Base-by-base conservation (phyloP, 179 eudicot species). In the Drosera spatulata region DNA sequence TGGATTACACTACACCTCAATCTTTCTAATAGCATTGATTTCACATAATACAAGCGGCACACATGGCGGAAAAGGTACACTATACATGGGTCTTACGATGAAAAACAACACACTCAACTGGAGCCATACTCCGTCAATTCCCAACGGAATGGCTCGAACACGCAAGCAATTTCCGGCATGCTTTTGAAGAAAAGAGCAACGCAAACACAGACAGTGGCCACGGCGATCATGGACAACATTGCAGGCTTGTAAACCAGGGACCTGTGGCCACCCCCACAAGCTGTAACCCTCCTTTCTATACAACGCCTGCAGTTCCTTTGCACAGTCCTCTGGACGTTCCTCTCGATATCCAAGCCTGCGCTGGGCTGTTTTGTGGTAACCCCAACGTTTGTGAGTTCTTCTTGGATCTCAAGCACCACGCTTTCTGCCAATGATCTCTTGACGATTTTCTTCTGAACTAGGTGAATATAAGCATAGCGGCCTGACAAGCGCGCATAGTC, bases 191-290 rank as follows among this genome's bases (percentile, higher is more conserved):
- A 67, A 57, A 88, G 80, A 44, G 96, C 96, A 41, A 77, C 87
- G 14, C 96, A 88, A 5, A 88, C 90, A 14, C 96, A 88, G 9
- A 86, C 90, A 15, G 96, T 90, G 2, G 96, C 96, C 10, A 88
- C 75, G 6, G 83, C 85, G 43, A 88, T 85, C 87, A 88, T 78
- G 0, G 96, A 81, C 43, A 88, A 77, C 90, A 88, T 80, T 37
- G 85, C 85, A 0, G 94, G 96, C 71, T 80, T 75, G 72, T 85
- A 85, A 52, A 78, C 68, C 56, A 75, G 40, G 0, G 88, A 72
- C 45, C 73, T 45, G 54, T 76, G 67, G 3, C 55, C 14, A 14
- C 59, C 63, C 9, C 84, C 77, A 39, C 75, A 75, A 47, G 60
- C 63, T 63, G 59, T 22, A 22, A 22, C 33, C 33, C 33, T 55